Percentiles rank a stretch among this genome's conserved stretches.
These are phyloP conservation scores for Aspergillus leporis DNA, from an alignment of 495 filamentous ascomycete genomes.

Conservation along the genomic window DNA sequence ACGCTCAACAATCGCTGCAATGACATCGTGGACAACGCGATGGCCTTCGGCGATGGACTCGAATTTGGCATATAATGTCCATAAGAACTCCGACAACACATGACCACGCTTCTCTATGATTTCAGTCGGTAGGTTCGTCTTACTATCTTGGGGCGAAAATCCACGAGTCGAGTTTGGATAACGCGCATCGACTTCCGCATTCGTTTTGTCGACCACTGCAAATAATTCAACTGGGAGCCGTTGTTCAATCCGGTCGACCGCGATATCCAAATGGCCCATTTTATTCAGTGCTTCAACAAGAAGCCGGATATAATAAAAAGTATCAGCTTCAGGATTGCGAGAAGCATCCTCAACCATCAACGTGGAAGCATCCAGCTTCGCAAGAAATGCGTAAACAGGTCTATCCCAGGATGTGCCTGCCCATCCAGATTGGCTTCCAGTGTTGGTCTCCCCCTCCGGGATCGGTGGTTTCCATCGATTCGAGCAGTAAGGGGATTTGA, in stretches of 20 bases:
- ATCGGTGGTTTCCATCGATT: conserved; percentile 79
- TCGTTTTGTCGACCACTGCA: conserved; percentile 89
- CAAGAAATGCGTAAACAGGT: conserved; percentile 76
- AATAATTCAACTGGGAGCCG: conserved; percentile 93
- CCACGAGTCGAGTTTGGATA: conserved; percentile 72
- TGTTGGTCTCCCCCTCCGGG: conserved; percentile 55
- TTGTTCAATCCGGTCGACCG: conserved; percentile 88
- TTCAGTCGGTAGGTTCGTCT: conserved; percentile 59
- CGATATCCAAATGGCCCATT: conserved; percentile 79
- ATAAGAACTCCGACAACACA: conserved; percentile 85
- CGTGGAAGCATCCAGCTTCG: conserved; percentile 69
- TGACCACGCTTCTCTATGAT: conserved; percentile 72
- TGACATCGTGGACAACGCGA: conserved; percentile 87
- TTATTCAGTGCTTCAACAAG: conserved; percentile 87
- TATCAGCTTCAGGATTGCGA: conserved; percentile 91
- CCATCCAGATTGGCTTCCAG: conserved; percentile 45
- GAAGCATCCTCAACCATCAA: conserved; percentile 82
- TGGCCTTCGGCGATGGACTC: conserved; percentile 96
- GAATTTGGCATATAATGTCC: conserved; percentile 93
- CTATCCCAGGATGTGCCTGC: conserved; percentile 48
- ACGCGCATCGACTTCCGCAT: conserved; percentile 86
- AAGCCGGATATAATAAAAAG: conserved; percentile 87
- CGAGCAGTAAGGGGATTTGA: conserved; percentile 95
- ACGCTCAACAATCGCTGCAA: conserved; percentile 76
- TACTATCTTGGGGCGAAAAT: conserved; percentile 47